These are phyloP conservation scores for Vitis riparia DNA, from an alignment of 164 flowering plant species.

Conservation along the genomic window DNA sequence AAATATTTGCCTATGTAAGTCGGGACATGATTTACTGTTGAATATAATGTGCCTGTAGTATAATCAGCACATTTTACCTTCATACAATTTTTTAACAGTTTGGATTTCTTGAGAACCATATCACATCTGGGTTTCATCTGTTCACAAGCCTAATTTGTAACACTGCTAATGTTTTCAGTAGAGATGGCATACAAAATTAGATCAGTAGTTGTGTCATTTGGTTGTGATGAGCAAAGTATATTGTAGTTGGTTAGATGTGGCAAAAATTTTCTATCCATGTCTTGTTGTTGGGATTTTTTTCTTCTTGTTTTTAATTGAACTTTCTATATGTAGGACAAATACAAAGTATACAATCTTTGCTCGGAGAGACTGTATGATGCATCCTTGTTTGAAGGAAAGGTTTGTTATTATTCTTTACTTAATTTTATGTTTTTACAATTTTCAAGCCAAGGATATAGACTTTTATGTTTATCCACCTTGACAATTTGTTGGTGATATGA, in stretches of 20 bases:
- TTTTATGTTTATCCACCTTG: no score
- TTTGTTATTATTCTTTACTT: conserved; percentile 21
- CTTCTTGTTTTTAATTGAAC: not conserved
- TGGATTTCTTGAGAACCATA: no score
- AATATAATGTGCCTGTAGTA: no score
- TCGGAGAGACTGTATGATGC: conserved; percentile 98
- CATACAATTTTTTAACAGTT: no score
- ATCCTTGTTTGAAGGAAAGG: conserved; percentile 97
- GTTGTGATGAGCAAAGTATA: not conserved
- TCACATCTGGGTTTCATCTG: no score
- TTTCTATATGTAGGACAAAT: conserved; percentile 63
- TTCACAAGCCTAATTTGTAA: no score
- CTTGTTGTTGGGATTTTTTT: not conserved
- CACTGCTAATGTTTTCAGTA: no score
- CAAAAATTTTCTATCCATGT: not conserved
- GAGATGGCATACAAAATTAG: not conserved
- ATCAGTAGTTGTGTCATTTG: not conserved
- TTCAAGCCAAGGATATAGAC: no score
- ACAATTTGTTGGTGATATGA: no score
- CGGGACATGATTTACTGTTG: no score
- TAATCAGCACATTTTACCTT: no score
- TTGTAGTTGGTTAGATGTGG: not conserved
- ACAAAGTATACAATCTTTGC: conserved; percentile 99
- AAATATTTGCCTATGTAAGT: no score
- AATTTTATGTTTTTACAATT: not conserved